Evolutionary conservation across 192 early-diverging fungal genomes (phyloP).

Genomic region (Entomortierella parvispora): DNA sequence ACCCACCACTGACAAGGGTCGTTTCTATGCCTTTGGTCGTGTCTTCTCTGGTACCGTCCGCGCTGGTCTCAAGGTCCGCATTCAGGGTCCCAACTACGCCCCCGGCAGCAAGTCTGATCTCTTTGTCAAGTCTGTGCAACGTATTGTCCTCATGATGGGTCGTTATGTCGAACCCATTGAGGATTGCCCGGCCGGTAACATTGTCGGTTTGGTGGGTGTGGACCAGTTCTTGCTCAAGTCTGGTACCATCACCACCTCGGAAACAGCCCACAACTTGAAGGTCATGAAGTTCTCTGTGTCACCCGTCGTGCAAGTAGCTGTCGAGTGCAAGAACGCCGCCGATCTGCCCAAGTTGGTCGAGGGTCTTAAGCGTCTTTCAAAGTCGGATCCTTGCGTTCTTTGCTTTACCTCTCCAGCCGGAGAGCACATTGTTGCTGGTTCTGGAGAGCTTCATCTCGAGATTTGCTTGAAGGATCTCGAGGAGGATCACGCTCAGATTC

Average conservation of each 20-base stretch:
- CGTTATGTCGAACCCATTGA: slow-evolving; percentile 97
- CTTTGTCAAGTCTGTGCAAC: slow-evolving; percentile 96
- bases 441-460: slow-evolving; percentile 99
- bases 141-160: slow-evolving; percentile 99
- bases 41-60: slow-evolving; percentile 98
- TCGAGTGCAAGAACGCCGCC: slow-evolving; percentile 97
- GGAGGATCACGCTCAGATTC: slow-evolving; percentile 98
- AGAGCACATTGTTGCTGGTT: slow-evolving; percentile 99
- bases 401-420: slow-evolving; percentile 90
- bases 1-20: slow-evolving; percentile 98
- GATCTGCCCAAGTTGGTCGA: slow-evolving; percentile 99
- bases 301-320: slow-evolving; percentile 96
- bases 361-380: slow-evolving; percentile 99
- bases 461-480: slow-evolving; percentile 99
- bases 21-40: slow-evolving; percentile 99
- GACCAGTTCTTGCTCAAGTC: slow-evolving; percentile 99
- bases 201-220: slow-evolving; percentile 98
- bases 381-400: slow-evolving; percentile 98
- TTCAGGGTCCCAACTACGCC: slow-evolving; percentile 95
- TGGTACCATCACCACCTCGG: slow-evolving; percentile 96
- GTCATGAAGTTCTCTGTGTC: slow-evolving; percentile 99
- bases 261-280: slow-evolving; percentile 96
- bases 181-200: slow-evolving; percentile 99
- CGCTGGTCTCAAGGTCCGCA: slow-evolving; percentile 98
- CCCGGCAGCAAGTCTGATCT: slow-evolving; percentile 94